Percentiles rank a stretch among this genome's conserved stretches.
Conservation (phyloP, 768 basidiomycete genomes). For the Phanerodontia chrysosporium region DNA sequence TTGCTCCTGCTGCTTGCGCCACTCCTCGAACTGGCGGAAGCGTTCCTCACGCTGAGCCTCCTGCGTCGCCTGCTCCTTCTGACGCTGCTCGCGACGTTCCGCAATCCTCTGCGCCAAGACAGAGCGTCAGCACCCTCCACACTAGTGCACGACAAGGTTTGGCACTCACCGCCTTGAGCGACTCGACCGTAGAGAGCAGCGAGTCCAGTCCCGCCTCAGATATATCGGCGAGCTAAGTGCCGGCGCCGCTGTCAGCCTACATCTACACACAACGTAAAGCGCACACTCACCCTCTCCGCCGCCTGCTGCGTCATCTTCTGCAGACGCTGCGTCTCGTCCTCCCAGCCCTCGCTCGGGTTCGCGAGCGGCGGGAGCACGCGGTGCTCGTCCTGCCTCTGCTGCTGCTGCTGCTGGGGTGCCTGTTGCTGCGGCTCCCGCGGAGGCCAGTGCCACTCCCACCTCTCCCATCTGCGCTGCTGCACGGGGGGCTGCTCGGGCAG, state of each 20-base stretch:
- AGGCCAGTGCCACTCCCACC: background rate
- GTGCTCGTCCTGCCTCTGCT: slow-evolving; percentile 11
- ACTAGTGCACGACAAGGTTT: background rate
- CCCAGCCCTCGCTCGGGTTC: slow-evolving; percentile 7
- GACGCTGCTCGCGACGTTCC: slow-evolving; percentile 25
- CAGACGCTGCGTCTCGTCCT: slow-evolving; percentile 15
- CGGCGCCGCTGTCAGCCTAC: background rate
- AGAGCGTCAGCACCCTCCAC: background rate
- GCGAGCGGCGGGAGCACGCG: background rate
- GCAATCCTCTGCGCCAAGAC: slow-evolving; percentile 29
- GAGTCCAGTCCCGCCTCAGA: slow-evolving; percentile 67
- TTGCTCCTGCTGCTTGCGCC: slow-evolving; percentile 19
- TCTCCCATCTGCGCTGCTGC: background rate
- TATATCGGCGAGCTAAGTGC: slow-evolving; percentile 51
- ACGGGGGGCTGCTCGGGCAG: background rate
- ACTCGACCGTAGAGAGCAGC: slow-evolving; percentile 51
- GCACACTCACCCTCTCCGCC: slow-evolving; percentile 22
- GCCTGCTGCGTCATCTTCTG: slow-evolving; percentile 23
- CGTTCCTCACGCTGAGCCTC: slow-evolving; percentile 33
- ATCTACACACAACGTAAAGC: background rate
- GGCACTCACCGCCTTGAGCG: slow-evolving; percentile 52
- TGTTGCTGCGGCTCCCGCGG: background rate
- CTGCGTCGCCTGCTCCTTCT: slow-evolving; percentile 13
- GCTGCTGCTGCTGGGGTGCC: background rate
- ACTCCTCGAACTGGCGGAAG: slow-evolving; percentile 45